phyloP scores from a whole-genome alignment of 805 yeast genomes.

The Yamadazyma ubonensis region DNA sequence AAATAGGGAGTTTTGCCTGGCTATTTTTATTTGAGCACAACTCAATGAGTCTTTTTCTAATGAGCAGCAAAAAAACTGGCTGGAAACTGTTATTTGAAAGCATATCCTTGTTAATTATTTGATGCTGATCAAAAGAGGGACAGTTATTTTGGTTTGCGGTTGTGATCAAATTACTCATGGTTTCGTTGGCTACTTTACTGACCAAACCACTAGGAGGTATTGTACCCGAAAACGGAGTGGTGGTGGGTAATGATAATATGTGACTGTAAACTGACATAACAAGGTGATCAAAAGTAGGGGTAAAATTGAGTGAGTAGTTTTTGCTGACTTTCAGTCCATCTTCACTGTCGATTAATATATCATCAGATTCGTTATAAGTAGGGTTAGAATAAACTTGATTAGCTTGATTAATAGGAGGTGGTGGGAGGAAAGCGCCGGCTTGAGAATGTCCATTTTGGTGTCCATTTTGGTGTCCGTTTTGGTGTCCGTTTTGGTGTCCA shows the following conservation, averaged over 20 bases:
- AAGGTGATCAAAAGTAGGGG: conserved; percentile 36
- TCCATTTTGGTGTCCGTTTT: too few relatives aligned
- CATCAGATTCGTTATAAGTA: conserved; percentile 40
- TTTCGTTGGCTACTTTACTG: conserved; percentile 44
- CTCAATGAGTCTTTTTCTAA: conserved; percentile 41
- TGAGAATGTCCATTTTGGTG: too few relatives aligned
- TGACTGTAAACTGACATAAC: conserved; percentile 34
- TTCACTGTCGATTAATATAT: conserved; percentile 41
- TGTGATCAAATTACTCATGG: conserved; percentile 27
- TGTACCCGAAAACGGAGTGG: conserved; percentile 44
- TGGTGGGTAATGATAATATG: conserved; percentile 41
- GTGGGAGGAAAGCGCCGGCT: neutral
- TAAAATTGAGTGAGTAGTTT: conserved; percentile 35
- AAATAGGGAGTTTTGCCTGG: conserved; percentile 21
- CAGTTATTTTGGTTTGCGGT: conserved; percentile 17
- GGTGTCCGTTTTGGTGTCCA: too few relatives aligned
- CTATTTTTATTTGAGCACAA: conserved; percentile 29
- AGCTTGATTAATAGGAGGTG: conserved; percentile 7
- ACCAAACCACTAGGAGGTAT: conserved; percentile 46
- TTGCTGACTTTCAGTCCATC: conserved; percentile 20
- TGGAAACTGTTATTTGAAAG: conserved; percentile 31
- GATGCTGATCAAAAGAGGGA: conserved; percentile 33
- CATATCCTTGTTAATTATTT: conserved; percentile 31
- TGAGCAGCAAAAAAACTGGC: conserved; percentile 41
- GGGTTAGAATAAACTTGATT: conserved; percentile 27